These are phyloP conservation scores for Venturia nashicola DNA, from an alignment of 2,329 filamentous ascomycete species.

Conservation along the genomic window DNA sequence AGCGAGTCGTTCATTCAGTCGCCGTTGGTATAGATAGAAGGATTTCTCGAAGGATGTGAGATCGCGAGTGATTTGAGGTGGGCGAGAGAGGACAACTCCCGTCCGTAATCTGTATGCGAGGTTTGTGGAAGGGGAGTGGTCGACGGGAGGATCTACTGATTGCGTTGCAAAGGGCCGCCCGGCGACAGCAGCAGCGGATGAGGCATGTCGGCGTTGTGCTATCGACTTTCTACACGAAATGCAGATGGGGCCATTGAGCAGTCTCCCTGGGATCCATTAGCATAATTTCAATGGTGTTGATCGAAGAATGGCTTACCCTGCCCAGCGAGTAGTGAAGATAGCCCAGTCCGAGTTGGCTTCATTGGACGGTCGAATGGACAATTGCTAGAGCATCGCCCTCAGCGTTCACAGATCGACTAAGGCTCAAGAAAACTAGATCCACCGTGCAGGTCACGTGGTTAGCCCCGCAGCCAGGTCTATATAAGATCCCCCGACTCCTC, in stretches of 20 bases:
- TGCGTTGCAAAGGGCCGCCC: conserved; percentile 11
- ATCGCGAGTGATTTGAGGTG: conserved; percentile 73
- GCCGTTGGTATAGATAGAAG: conserved; percentile 94
- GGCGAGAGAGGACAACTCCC: conserved; percentile 74
- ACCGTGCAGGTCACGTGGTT: background rate
- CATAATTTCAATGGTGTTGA: background rate
- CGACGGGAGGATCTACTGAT: conserved; percentile 9
- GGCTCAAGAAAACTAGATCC: background rate
- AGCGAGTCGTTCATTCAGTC: conserved; percentile 82
- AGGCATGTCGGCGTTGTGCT: conserved; percentile 25
- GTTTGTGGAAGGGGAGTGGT: conserved; percentile 26
- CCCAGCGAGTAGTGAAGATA: background rate
- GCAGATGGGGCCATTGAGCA: conserved; percentile 25
- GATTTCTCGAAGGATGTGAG: conserved; percentile 82
- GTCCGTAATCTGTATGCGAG: conserved; percentile 35
- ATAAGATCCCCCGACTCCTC: background rate
- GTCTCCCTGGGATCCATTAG: conserved; percentile 7
- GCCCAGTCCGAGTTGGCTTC: background rate
- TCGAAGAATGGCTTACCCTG: background rate
- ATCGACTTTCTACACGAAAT: conserved; percentile 29
- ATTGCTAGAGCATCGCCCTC: background rate
- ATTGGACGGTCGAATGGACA: background rate
- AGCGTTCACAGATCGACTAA: background rate
- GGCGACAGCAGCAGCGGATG: conserved; percentile 25
- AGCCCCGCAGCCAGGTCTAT: too few relatives aligned